Evolutionary conservation across 768 basidiomycete species (phyloP).

Genomic region (button mushroom (Agaricus bisporus)): DNA sequence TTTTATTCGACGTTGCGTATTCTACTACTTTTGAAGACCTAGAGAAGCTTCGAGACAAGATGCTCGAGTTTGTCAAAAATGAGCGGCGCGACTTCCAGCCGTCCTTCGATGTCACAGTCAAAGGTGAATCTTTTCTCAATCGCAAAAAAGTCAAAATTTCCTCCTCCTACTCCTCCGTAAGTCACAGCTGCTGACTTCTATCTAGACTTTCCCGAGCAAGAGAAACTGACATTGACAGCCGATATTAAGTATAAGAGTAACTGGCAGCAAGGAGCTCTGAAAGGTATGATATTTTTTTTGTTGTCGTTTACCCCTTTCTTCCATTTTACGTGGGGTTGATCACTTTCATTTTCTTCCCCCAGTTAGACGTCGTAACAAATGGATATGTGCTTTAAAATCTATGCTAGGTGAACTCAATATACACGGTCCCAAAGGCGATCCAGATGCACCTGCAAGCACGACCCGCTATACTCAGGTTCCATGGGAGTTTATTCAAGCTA

Average conservation of each 20-base stretch:
- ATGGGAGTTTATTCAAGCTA: slow-evolving; percentile 51
- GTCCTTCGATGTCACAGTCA: slow-evolving; percentile 65
- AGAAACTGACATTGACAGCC: slow-evolving; percentile 67
- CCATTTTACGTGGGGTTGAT: no score
- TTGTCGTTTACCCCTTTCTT: no score
- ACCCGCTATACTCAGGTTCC: slow-evolving; percentile 66
- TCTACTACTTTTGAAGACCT: slow-evolving; percentile 77
- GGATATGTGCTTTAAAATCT: slow-evolving; percentile 82
- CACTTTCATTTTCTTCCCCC: not conserved
- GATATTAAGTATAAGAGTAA: slow-evolving; percentile 90
- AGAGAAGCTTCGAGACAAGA: slow-evolving; percentile 66
- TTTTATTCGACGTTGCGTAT: slow-evolving; percentile 77
- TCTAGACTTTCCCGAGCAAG: slow-evolving; percentile 74
- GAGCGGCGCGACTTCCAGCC: slow-evolving; percentile 75
- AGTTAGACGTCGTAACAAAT: slow-evolving; percentile 84
- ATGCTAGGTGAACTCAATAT: slow-evolving; percentile 65
- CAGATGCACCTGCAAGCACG: slow-evolving; percentile 46
- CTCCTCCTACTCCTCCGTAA: not conserved
- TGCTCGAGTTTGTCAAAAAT: slow-evolving; percentile 69
- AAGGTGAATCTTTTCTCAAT: slow-evolving; percentile 33
- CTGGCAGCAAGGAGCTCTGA: slow-evolving; percentile 72
- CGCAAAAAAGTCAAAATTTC: no score
- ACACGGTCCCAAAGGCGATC: slow-evolving; percentile 59
- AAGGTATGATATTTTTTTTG: slow-evolving; percentile 33
- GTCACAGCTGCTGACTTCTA: slow-evolving; percentile 6